Conservation (phyloP, 805 yeast species). For the Hanseniaspora clermontiae region DNA sequence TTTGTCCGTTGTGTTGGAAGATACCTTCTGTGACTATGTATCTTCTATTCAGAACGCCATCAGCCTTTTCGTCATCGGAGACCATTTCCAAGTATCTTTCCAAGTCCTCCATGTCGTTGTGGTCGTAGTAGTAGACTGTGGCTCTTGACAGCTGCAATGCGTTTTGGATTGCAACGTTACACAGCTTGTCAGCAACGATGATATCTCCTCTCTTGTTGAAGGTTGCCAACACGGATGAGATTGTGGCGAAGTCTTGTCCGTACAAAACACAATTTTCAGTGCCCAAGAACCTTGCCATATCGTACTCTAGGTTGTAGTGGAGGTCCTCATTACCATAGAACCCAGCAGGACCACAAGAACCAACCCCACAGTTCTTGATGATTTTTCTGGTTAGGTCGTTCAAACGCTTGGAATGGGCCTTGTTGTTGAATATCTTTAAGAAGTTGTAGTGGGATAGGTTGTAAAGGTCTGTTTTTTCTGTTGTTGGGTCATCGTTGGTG, state of each 20-base stretch:
- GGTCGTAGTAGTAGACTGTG: conserved; percentile 59
- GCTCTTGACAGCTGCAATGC: conserved; percentile 81
- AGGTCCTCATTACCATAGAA: conserved; percentile 92
- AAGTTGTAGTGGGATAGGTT: conserved; percentile 67
- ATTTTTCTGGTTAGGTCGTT: conserved; percentile 28
- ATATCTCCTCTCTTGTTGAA: conserved; percentile 92
- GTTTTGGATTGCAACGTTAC: conserved; percentile 67
- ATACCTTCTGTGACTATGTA: conserved; percentile 86
- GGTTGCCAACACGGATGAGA: conserved; percentile 81
- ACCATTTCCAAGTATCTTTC: conserved; percentile 54
- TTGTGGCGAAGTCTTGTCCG: conserved; percentile 84
- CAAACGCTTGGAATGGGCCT: conserved; percentile 32
- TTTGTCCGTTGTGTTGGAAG: conserved; percentile 69
- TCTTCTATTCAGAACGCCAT: conserved; percentile 66
- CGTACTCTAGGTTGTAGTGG: conserved; percentile 67
- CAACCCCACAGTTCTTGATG: conserved; percentile 72
- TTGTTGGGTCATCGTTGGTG: neutral
- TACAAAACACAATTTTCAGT: conserved; percentile 71
- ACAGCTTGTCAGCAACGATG: conserved; percentile 73
- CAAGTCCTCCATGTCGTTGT: conserved; percentile 76
- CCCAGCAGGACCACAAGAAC: conserved; percentile 97
- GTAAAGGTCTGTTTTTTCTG: conserved; percentile 29
- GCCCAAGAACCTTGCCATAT: conserved; percentile 60
- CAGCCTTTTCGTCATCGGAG: conserved; percentile 44
- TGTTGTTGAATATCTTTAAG: conserved; percentile 44